Base-by-base conservation (phyloP, 345 rosid species). In the Luvunga scandens region DNA sequence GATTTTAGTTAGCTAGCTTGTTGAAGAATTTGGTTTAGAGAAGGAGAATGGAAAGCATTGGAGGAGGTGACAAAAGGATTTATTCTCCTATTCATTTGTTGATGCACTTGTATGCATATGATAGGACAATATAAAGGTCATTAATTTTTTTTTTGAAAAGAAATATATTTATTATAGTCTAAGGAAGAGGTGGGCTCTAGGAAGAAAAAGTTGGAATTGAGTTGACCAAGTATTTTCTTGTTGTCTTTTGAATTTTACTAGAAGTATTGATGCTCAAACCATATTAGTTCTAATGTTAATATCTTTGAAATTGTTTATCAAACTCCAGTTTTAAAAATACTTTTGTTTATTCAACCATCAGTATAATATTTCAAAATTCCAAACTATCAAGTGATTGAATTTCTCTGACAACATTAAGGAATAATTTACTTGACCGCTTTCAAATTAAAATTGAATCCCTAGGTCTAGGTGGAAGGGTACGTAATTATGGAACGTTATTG, bases 51-150 rank as follows among this genome's bases (percentile, higher is more conserved):
- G 6, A 28, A 38, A 57, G 16, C 34, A 38, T 25, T 73, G 76
- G 36, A 73, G 76, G 67, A 60, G 67, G 24, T 16, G 12, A 60
- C 36, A 60, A 60, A 22, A 53, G 67, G 27, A 73, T 73, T 38
- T 73, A 60, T 73, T 60, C 56, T 24, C 21, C 16, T n/a, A 3
- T 73, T 18, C 21, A 18, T 53, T n/a, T 57, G 60, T 19, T 33
- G 7, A 60, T 25, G 73, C 73, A 50, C 21, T 68, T 42, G 9
- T 21, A 9, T 9, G 3, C 5, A 16, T 34, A 18, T 53, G 57
- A 53, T 53, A 18, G 21, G 57, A 53, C 1, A 53, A 10, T 68
- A 13, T 13, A 38, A 68, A 30, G 56, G 6, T 0, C 24, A 68
- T 10, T 24, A 36, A 36, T 36, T 36, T 34, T 34, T 6, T 36